A percentile compares a stretch with the other conserved stretches of the same genome.
Evolutionary conservation across 352 stramenopile genomes (phyloP).

Genomic region (Phytophthora meadii): DNA sequence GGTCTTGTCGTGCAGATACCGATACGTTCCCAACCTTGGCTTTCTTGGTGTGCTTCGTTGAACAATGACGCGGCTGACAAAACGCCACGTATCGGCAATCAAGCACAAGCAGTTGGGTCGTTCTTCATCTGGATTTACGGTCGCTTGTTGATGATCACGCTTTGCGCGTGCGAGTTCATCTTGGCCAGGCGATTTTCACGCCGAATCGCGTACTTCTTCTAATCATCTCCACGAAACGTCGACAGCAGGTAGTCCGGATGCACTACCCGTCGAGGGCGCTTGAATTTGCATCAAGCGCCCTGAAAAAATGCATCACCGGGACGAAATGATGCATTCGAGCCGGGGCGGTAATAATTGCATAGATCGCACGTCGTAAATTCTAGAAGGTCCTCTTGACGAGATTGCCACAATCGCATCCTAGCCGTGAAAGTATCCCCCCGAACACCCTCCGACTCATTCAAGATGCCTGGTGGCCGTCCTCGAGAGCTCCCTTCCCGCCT

Average conservation of each 20-base stretch:
- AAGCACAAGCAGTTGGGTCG: constrained; percentile 79
- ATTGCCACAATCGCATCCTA: too few species aligned
- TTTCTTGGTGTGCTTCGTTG: constrained; percentile 56
- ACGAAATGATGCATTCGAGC: too few species aligned
- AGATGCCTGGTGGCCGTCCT: too few species aligned
- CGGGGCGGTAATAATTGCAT: too few species aligned
- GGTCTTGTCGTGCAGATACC: constrained; percentile 16
- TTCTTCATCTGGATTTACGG: constrained; percentile 85
- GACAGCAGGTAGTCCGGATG: constrained; percentile 48
- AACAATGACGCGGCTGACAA: constrained; percentile 47
- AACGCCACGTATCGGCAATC: constrained; percentile 74
- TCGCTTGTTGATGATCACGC: constrained; percentile 76
- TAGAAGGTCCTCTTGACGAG: too few species aligned
- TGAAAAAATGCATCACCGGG: too few species aligned
- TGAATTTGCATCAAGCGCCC: too few species aligned
- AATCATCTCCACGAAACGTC: constrained; percentile 11
- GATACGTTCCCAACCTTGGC: constrained; percentile 37
- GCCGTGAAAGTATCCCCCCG: too few species aligned
- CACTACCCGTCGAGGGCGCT: too few species aligned
- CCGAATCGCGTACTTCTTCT: constrained; percentile 35
- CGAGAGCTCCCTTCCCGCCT: too few species aligned
- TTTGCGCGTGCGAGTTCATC: constrained; percentile 83
- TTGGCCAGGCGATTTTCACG: constrained; percentile 67
- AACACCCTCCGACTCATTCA: too few species aligned
- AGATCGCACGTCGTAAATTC: too few species aligned